phyloP scores from a whole-genome alignment of 78 protist species.

The Chrysochromulina parva region DNA sequence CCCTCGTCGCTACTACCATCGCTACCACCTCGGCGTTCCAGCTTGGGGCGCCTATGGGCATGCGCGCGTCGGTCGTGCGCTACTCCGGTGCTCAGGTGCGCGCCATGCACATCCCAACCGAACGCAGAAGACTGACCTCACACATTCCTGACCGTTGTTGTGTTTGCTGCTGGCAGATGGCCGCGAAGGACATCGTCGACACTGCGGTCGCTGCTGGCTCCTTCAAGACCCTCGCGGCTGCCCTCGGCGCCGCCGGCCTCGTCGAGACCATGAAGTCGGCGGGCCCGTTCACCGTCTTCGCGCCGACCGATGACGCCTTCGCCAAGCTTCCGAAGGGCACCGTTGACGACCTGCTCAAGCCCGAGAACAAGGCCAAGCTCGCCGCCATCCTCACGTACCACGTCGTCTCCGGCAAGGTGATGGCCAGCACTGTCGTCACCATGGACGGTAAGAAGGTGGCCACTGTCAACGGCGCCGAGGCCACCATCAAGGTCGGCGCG shows the following conservation, averaged over 20 bases:
- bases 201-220: not conserved
- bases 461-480: not conserved
- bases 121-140: too few species aligned
- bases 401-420: not conserved
- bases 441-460: not conserved
- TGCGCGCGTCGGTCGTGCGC: too few species aligned
- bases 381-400: not conserved
- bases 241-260: not conserved
- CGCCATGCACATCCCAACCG: too few species aligned
- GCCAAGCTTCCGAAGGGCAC: not conserved
- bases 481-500: not conserved
- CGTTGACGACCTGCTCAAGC: not conserved
- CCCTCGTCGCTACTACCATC: too few species aligned
- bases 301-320: not conserved
- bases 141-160: too few species aligned
- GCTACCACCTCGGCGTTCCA: too few species aligned
- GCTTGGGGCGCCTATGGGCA: too few species aligned
- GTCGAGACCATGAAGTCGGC: not conserved
- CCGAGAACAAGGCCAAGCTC: conserved; percentile 6
- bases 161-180: too few species aligned
- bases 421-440: not conserved
- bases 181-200: not conserved
- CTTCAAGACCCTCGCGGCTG: not conserved
- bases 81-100: too few species aligned
- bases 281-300: conserved; percentile 8